Evolutionary conservation across 495 filamentous ascomycete genomes (phyloP).

Genomic region (Penicillium canariense): DNA sequence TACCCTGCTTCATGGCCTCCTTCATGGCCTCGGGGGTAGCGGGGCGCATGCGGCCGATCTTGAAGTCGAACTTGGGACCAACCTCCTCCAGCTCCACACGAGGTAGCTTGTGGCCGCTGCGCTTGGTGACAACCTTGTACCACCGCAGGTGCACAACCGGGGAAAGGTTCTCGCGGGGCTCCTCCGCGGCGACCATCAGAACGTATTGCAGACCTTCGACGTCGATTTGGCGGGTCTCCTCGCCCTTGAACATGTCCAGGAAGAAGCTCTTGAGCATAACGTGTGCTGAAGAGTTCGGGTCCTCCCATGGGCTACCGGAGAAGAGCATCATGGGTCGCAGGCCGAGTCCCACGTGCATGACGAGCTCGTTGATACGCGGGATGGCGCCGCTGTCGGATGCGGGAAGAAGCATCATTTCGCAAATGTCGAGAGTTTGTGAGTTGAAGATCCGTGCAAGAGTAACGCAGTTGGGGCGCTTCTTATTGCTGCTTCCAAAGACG

Average conservation of each 20-base stretch:
- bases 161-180: constrained; percentile 60
- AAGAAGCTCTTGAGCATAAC: constrained; percentile 83
- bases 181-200: constrained; percentile 74
- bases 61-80: constrained; percentile 92
- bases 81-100: constrained; percentile 93
- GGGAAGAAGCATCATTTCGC: constrained; percentile 79
- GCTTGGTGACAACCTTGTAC: constrained; percentile 81
- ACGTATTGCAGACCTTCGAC: constrained; percentile 92
- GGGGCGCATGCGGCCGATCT: constrained; percentile 74
- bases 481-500: constrained; percentile 77
- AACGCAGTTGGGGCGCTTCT: constrained; percentile 89
- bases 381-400: constrained; percentile 59
- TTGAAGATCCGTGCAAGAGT: constrained; percentile 81
- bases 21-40: constrained; percentile 76
- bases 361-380: constrained; percentile 76
- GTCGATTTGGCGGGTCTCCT: constrained; percentile 73
- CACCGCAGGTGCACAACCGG: constrained; percentile 78
- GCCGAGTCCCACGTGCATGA: constrained; percentile 70
- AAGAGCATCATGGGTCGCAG: constrained; percentile 83
- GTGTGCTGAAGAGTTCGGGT: constrained; percentile 67
- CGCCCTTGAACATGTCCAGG: constrained; percentile 84
- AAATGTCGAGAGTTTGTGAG: constrained; percentile 86
- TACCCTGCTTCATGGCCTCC: constrained; percentile 85
- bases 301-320: constrained; percentile 80
- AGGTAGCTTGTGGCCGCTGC: constrained; percentile 80